Percentiles rank a stretch among this genome's conserved stretches.
Conservation (phyloP, 73 alveolate species). For the Effrenium voratum region DNA sequence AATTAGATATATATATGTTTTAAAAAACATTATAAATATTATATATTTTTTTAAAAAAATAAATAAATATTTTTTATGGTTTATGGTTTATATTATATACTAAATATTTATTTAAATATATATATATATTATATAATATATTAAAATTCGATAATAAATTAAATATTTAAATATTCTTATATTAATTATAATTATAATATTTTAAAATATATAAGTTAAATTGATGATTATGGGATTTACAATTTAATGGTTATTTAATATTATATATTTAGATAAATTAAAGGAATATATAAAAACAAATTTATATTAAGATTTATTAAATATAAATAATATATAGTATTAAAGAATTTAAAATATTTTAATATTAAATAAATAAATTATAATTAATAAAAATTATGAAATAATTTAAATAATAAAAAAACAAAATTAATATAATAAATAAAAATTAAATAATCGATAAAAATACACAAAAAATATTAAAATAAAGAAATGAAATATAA, state of each 20-base stretch:
- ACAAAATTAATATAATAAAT: neutral
- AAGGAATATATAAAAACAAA: neutral
- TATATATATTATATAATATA: neutral
- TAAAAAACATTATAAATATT: neutral
- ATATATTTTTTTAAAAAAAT: neutral
- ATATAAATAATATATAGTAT: neutral
- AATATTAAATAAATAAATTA: neutral
- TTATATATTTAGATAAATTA: too few species aligned
- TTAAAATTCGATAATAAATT: neutral
- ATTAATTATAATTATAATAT: neutral
- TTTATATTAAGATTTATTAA: neutral
- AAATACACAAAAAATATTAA: neutral
- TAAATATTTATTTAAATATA: neutral
- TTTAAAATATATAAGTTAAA: neutral
- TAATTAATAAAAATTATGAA: neutral
- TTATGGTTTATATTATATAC: too few species aligned
- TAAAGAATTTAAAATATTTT: neutral
- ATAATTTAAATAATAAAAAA: too few species aligned
- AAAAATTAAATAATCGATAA: too few species aligned
- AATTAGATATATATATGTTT: neutral
- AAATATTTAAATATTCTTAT: neutral
- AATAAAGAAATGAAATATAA: too few species aligned
- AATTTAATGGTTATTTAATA: neutral
- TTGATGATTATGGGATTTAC: neutral
- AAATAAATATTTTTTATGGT: neutral